Base-by-base conservation (phyloP, 2,329 filamentous ascomycete genomes). In the Graphilbum sp. region DNA sequence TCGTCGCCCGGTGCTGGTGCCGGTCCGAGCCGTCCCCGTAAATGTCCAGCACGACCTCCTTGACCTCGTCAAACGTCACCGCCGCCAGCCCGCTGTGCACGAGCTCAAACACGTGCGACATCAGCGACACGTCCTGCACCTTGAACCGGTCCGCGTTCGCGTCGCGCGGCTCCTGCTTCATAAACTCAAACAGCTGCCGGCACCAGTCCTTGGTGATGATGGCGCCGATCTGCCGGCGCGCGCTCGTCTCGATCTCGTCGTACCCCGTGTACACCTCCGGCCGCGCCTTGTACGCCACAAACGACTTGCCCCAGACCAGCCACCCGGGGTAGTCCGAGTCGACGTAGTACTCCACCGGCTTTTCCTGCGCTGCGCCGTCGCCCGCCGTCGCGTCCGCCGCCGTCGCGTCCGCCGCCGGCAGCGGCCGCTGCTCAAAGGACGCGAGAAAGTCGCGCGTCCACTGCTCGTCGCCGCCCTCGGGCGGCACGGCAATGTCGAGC, bases 21-120 rank as follows among this genome's bases (percentile, higher is more conserved):
- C 95, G 95, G 54, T 98, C 90, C 49, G 78, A 90, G 10, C 92
- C 90, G 55, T 98, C 88, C 13, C 79, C 88, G 51, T 85, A 96
- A 1, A 92, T 75, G 2, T 74, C 72, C 41, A 71, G 64, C 5
- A 82, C 74, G 43, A 95, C 66, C 48, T 87, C 78, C 52, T 88
- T 80, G 54, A 98, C 77, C 39, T 98, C 90, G 6, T 88, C 76
- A 49, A 95, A 83, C 0, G 75, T 92, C 19, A 80, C 79, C 13
- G 66, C 63, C 0, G 90, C 86, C 37, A 83, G 62, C 1, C 76
- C 84, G 49, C 81, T 77, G 48, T 92, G 75, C 63, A 95, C 80
- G 21, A 98, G 66, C 48, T 95, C 86, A 50, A 98, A 92, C 0
- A 85, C 74, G 52, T 93, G 84, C 52, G 88, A 83, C 30, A 98